Percentiles rank a stretch among this genome's conserved stretches.
phyloP scores from a whole-genome alignment of 2,329 filamentous ascomycete genomes.

The Hymenoscyphus occultus region DNA sequence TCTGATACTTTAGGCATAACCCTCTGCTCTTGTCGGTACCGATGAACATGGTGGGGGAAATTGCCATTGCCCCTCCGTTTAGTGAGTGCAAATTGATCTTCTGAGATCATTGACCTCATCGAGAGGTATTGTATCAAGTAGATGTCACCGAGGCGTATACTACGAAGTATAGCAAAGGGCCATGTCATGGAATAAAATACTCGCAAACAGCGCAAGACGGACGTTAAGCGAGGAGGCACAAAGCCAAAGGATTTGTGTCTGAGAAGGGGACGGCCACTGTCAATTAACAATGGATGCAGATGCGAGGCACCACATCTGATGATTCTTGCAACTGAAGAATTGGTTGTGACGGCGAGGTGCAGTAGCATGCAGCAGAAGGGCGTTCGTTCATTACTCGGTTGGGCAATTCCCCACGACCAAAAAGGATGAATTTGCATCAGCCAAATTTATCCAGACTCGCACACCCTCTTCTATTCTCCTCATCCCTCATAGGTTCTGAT shows the following conservation, averaged over 20 bases:
- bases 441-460: background rate
- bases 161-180: too few relatives aligned
- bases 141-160: too few relatives aligned
- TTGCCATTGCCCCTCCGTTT: background rate
- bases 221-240: too few relatives aligned
- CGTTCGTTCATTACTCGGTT: background rate
- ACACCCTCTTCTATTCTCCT: background rate
- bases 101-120: too few relatives aligned
- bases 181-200: too few relatives aligned
- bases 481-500: background rate
- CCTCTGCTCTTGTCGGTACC: background rate
- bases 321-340: background rate
- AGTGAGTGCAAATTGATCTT: too few relatives aligned
- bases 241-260: too few relatives aligned
- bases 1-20: background rate
- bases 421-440: background rate
- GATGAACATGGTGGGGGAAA: slow-evolving; percentile 1
- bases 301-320: too few relatives aligned
- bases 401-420: background rate
- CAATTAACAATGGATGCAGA: too few relatives aligned
- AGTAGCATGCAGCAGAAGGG: background rate
- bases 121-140: too few relatives aligned
- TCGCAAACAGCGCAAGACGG: too few relatives aligned
- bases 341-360: background rate
- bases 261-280: too few relatives aligned